phyloP scores from a whole-genome alignment of 371 early-diverging fungal species.

The Capniomyces stellatus region DNA sequence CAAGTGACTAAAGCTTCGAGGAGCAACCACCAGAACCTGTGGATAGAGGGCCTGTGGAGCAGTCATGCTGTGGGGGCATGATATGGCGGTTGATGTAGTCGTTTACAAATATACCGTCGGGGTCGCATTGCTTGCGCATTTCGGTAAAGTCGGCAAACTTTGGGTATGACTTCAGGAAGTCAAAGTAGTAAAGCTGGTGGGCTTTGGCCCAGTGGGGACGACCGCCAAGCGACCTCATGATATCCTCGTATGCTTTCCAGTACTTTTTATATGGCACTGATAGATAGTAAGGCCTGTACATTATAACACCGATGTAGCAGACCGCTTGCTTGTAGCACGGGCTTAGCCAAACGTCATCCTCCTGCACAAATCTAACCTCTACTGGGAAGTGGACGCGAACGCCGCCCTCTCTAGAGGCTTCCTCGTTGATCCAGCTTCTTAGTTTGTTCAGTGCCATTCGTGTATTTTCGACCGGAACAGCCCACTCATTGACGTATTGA shows the following conservation, averaged over 20 bases:
- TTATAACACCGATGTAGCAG: slow-evolving; percentile 69
- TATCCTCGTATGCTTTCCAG: slow-evolving; percentile 56
- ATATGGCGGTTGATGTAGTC: slow-evolving; percentile 51
- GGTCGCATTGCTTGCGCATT: slow-evolving; percentile 45
- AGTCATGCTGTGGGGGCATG: slow-evolving; percentile 12
- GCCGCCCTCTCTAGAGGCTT: slow-evolving; percentile 11
- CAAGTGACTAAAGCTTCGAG: too few species aligned
- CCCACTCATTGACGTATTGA: slow-evolving; percentile 77
- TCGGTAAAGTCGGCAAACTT: slow-evolving; percentile 36
- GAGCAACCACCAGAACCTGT: too few species aligned
- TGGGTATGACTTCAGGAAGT: slow-evolving; percentile 41
- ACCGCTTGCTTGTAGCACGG: slow-evolving; percentile 47
- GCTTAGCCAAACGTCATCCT: slow-evolving; percentile 61
- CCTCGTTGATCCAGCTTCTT: slow-evolving; percentile 32
- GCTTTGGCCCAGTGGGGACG: slow-evolving; percentile 81
- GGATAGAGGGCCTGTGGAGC: neutral
- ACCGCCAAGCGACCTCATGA: slow-evolving; percentile 51
- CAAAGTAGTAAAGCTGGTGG: slow-evolving; percentile 35
- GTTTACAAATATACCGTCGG: slow-evolving; percentile 52
- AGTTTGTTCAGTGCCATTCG: slow-evolving; percentile 42
- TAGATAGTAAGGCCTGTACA: slow-evolving; percentile 63
- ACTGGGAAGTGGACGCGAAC: slow-evolving; percentile 51
- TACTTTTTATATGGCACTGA: slow-evolving; percentile 55
- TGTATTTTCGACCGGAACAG: slow-evolving; percentile 46
- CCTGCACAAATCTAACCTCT: slow-evolving; percentile 58